A percentile compares a stretch with the other conserved stretches of the same genome.
Conservation (phyloP, 1,284 basidiomycete species). For the Cronartium quercuum region DNA sequence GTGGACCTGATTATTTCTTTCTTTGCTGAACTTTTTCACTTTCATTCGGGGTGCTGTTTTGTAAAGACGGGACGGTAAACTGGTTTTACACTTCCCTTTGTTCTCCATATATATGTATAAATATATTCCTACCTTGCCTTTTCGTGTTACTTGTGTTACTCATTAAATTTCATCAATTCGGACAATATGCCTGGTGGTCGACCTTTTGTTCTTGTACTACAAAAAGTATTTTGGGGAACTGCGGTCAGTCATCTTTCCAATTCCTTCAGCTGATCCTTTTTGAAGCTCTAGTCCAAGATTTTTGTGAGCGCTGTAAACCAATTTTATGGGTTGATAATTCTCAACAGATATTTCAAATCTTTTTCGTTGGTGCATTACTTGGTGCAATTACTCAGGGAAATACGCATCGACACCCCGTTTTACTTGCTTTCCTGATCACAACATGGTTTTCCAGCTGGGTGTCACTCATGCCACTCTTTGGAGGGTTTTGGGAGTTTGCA, state of each 20-base stretch:
- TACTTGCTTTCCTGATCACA: conserved; percentile 1
- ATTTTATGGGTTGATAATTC: neutral
- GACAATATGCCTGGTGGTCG: neutral
- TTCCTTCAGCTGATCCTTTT: too few species aligned
- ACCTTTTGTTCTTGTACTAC: conserved; percentile 3
- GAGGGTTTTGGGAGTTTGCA: conserved; percentile 6
- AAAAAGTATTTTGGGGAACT: conserved; percentile 3
- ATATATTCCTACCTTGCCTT: too few species aligned
- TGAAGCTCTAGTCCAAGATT: too few species aligned
- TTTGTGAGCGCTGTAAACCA: too few species aligned
- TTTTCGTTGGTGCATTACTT: neutral
- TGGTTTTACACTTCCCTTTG: too few species aligned
- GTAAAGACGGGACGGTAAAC: too few species aligned
- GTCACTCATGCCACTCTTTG: neutral
- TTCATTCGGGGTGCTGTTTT: too few species aligned
- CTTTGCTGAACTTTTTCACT: too few species aligned
- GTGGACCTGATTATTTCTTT: too few species aligned
- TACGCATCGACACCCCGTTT: neutral
- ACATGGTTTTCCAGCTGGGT: neutral
- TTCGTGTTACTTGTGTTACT: too few species aligned
- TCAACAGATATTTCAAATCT: neutral
- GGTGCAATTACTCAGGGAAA: neutral
- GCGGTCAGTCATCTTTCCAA: neutral
- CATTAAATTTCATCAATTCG: too few species aligned
- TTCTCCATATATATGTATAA: too few species aligned